Base-by-base conservation (phyloP, 2,329 filamentous ascomycete genomes). In the Colletotrichum viniferum region DNA sequence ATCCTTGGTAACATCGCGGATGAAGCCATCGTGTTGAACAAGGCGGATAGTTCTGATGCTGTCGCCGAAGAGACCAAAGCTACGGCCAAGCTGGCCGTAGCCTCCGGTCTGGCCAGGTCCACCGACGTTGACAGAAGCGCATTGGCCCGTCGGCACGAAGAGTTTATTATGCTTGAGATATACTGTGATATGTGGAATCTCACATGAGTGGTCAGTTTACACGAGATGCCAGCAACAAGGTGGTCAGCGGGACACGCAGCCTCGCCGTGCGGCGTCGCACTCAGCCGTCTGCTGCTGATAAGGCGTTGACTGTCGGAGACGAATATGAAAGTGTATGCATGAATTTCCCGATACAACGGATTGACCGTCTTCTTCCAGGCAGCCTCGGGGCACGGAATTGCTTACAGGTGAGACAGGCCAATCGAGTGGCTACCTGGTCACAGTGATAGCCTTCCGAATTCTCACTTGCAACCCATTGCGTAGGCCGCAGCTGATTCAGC, bases 61-160 rank as follows among this genome's bases (percentile, higher is more conserved):
- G 74, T 92, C 90, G 1, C 89, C 89, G 5, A 85, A 86, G 0
- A 92, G 83, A 2, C 90, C 90, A 62, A 89, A 89, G 76, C 85
- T 86, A 7, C 87, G 86, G 6, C 80, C 86, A 1, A 88, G 80
- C 73, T 87, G 86, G 2, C 87, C 87, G 65, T 87, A 88, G 4
- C 87, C 87, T 48, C 87, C 87, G 1, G 86, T 87, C 75, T 89
- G 86, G 1, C 82, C 86, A 73, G 89, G 87, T 0, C 87, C 87
- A 8, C 87, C 87, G 0, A 88, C 78, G 63, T 85, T 85, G 5
- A 89, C 87, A 24, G 84, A 83, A 5, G 83, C 83, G 65, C 87
- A 89, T 65, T 88, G 86, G 1, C 87, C 87, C 10, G 85, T 83
- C 5, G 87, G 86, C 1, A 88, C 82, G 77, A 88, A 88, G 1